These are phyloP conservation scores for Eragrostis tef DNA, from an alignment of 202 grass and related monocot genomes.

Conservation along the genomic window DNA sequence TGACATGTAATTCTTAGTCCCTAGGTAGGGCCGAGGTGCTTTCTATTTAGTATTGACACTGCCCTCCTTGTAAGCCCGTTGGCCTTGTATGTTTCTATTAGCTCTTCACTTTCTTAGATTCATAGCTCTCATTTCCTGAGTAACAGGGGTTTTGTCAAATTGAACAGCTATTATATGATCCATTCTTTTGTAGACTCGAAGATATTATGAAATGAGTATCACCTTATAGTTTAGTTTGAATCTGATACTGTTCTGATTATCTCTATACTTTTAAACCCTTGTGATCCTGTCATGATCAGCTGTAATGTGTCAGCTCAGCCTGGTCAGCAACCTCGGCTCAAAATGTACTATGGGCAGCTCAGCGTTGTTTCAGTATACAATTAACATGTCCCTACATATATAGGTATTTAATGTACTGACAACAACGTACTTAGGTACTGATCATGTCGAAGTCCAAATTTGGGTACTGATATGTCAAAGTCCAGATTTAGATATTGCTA, in stretches of 20 bases:
- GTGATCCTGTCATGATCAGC: not conserved
- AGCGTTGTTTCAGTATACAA: conserved; percentile 9
- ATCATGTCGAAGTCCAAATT: conserved; percentile 37
- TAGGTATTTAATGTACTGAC: conserved; percentile 4
- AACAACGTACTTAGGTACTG: not conserved
- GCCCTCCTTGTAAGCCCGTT: conserved; percentile 58
- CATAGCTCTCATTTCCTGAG: conserved; percentile 52
- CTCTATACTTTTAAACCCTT: no score
- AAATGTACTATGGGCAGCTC: not conserved
- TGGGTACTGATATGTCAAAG: conserved; percentile 49
- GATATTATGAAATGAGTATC: conserved; percentile 48
- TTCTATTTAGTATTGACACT: conserved; percentile 54
- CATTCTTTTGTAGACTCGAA: conserved; percentile 64
- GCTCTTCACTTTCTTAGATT: conserved; percentile 50
- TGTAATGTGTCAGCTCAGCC: not conserved
- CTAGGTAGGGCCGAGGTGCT: conserved; percentile 54
- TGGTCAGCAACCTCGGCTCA: not conserved
- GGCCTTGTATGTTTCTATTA: conserved; percentile 57
- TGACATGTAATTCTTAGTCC: conserved; percentile 53
- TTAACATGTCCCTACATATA: conserved; percentile 1
- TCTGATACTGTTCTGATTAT: not conserved
- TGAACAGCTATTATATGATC: conserved; percentile 54
- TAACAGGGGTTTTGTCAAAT: conserved; percentile 63
- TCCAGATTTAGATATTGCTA: conserved; percentile 52
- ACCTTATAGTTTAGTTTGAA: conserved; percentile 42